Conservation (phyloP, 2,329 filamentous ascomycete genomes). For the Fusarium humuli region DNA sequence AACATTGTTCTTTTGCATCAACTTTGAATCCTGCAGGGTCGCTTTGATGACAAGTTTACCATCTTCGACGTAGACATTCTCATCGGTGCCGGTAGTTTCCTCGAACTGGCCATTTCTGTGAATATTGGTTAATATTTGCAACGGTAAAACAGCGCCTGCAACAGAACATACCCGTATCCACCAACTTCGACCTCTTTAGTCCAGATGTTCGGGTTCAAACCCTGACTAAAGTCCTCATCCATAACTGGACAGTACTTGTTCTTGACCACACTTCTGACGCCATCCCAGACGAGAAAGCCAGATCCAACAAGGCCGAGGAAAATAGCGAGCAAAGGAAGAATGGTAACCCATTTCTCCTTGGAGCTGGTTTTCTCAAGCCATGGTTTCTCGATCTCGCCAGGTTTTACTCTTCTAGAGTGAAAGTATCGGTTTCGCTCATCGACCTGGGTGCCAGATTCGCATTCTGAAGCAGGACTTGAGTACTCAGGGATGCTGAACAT, state of each 20-base stretch:
- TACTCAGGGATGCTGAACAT: conserved; percentile 41
- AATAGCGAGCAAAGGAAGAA: conserved; percentile 80
- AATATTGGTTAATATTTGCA: conserved; percentile 3
- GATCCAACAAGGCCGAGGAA: conserved; percentile 74
- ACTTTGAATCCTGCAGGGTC: conserved; percentile 75
- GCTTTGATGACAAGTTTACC: conserved; percentile 80
- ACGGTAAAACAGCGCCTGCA: no score
- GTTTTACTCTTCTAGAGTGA: conserved; percentile 77
- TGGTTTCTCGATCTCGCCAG: conserved; percentile 79
- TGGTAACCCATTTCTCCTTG: conserved; percentile 87
- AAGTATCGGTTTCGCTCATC: conserved; percentile 70
- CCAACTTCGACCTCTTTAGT: conserved; percentile 80
- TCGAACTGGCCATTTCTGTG: conserved; percentile 83
- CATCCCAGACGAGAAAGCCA: conserved; percentile 80
- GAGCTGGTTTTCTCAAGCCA: conserved; percentile 80
- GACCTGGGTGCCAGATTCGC: conserved; percentile 55
- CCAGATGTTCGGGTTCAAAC: conserved; percentile 73
- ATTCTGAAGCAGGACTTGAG: conserved; percentile 50
- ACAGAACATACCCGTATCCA: conserved; percentile 74
- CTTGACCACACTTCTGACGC: conserved; percentile 75
- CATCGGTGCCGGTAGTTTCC: conserved; percentile 75
- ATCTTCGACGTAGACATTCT: conserved; percentile 79
- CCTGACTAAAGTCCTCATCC: conserved; percentile 72
- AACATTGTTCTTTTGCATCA: conserved; percentile 73
- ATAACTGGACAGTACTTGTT: conserved; percentile 79